Conservation (phyloP, 805 yeast genomes). For the Candida glaebosa region DNA sequence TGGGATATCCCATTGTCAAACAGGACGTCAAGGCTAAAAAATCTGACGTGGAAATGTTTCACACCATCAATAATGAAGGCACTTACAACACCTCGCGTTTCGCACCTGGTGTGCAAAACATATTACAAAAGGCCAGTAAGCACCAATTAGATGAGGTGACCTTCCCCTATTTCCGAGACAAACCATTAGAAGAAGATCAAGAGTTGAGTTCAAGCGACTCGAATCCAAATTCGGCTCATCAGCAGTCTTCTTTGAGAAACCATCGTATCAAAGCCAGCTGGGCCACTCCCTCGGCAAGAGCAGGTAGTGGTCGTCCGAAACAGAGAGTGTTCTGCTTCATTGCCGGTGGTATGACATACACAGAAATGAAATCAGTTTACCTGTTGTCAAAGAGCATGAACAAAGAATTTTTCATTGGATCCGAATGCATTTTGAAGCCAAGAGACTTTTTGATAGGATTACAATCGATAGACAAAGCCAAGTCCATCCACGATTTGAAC, state of each 20-base stretch:
- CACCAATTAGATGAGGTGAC: conserved; percentile 51
- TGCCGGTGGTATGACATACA: conserved; percentile 86
- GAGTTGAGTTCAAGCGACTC: conserved; percentile 17
- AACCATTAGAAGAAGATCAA: conserved; percentile 54
- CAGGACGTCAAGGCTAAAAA: conserved; percentile 37
- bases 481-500: conserved; percentile 40
- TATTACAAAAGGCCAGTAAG: conserved; percentile 48
- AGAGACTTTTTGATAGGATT: conserved; percentile 42
- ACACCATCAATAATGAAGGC: conserved; percentile 50
- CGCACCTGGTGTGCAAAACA: conserved; percentile 63
- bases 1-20: conserved; percentile 59
- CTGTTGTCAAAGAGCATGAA: conserved; percentile 60
- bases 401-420: conserved; percentile 78
- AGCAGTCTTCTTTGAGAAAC: conserved; percentile 52
- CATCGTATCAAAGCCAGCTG: conserved; percentile 73
- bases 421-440: conserved; percentile 69
- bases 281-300: conserved; percentile 44
- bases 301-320: conserved; percentile 22
- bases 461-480: conserved; percentile 36
- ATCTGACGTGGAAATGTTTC: conserved; percentile 49
- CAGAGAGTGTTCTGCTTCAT: conserved; percentile 78
- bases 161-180: conserved; percentile 76
- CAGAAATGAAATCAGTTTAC: conserved; percentile 74
- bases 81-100: conserved; percentile 67
- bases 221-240: not conserved